These are phyloP conservation scores for Clavaria fumosa DNA, from an alignment of 768 basidiomycete species.

Conservation along the genomic window DNA sequence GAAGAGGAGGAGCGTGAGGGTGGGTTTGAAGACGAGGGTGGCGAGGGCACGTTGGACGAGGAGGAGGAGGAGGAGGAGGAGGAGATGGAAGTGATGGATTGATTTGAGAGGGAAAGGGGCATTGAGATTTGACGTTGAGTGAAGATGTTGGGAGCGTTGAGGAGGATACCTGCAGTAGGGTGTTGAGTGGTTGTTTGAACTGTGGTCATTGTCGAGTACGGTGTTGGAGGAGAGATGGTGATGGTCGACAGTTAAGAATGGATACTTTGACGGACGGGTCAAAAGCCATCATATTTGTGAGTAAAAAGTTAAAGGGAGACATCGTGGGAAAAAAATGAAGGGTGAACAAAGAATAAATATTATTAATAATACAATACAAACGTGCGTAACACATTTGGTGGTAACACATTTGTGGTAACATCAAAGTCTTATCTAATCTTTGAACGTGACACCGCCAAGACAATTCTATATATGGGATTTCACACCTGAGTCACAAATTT, in stretches of 20 bases:
- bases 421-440: no score
- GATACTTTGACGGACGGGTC: not conserved
- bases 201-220: not conserved
- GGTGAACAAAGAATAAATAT: no score
- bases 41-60: not conserved
- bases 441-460: no score
- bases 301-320: not conserved
- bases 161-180: not conserved
- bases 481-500: no score
- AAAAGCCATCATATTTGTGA: not conserved
- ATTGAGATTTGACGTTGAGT: not conserved
- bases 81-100: not conserved
- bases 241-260: not conserved
- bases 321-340: no score
- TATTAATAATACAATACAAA: no score
- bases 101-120: not conserved
- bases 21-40: constrained; percentile 1
- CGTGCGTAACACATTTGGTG: no score
- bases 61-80: not conserved
- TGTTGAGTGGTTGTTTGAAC: not conserved
- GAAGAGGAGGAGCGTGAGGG: not conserved
- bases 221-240: not conserved
- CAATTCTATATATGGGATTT: no score
- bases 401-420: no score
- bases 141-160: not conserved